Percentiles rank a stretch among this genome's conserved stretches.
Evolutionary conservation across 2,329 filamentous ascomycete species (phyloP).

Genomic region (Exophiala bonariae): DNA sequence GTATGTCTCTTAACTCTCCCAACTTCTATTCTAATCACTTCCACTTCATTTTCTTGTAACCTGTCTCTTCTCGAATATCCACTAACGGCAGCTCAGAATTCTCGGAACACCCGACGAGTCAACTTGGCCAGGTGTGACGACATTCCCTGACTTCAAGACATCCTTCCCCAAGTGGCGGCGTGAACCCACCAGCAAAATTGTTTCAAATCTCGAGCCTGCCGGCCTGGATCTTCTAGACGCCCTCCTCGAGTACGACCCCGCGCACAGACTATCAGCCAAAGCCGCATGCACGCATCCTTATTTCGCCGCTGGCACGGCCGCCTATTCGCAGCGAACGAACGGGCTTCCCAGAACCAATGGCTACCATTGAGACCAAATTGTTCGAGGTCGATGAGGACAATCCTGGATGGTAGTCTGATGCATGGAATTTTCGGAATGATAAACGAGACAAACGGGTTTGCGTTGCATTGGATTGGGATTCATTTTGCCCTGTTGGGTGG

Average conservation of each 20-base stretch:
- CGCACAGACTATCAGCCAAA: slow-evolving; percentile 84
- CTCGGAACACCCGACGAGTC: slow-evolving; percentile 82
- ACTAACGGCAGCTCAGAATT: slow-evolving; percentile 50
- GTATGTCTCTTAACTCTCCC: slow-evolving; percentile 50
- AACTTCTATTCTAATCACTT: too few species aligned
- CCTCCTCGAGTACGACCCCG: slow-evolving; percentile 84
- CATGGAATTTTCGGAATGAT: background rate
- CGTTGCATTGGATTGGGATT: slow-evolving; percentile 3
- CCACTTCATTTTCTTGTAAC: background rate
- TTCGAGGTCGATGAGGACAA: too few species aligned
- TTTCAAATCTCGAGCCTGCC: slow-evolving; percentile 69
- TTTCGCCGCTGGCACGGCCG: slow-evolving; percentile 59
- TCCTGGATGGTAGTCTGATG: background rate
- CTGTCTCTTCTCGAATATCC: background rate
- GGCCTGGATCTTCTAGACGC: slow-evolving; percentile 54
- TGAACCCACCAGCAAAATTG: slow-evolving; percentile 65
- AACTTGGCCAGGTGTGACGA: slow-evolving; percentile 88
- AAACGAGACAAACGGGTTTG: background rate
- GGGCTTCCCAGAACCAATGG: slow-evolving; percentile 32
- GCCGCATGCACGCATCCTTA: slow-evolving; percentile 82
- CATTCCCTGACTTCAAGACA: slow-evolving; percentile 88
- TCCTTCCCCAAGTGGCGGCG: slow-evolving; percentile 90
- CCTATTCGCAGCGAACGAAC: slow-evolving; percentile 45
- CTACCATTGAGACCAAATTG: slow-evolving; percentile 35
- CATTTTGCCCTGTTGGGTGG: background rate